Base-by-base conservation (phyloP, 192 early-diverging fungal genomes). In the Powellomyces hirtus region DNA sequence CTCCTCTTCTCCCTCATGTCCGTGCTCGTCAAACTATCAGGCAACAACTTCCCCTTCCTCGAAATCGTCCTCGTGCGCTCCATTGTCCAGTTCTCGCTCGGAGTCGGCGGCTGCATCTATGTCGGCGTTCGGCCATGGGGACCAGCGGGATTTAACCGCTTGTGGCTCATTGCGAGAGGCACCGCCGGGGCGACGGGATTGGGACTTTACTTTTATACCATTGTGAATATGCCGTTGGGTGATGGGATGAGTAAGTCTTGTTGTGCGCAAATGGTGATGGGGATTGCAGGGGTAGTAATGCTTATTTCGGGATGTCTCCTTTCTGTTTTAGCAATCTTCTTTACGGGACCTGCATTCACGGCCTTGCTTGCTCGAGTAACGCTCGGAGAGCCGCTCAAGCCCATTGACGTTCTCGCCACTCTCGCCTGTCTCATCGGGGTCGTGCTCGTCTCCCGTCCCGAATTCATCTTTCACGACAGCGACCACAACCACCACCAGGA, bases 41-140 rank as follows among this genome's bases (percentile, higher is more conserved):
- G 84, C 8, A 46, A 77, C 8, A 52, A 55, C 1, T 83, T 91
- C 38, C 88, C 88, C 1, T 83, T 86, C 0, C 81, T 89, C 2
- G 80, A 91, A 70, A 86, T 92, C 14, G 89, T 93, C 7, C 81
- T 93, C 62, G 79, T 84, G 18, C 84, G 90, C 40, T 89, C 88
- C 24, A 60, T 92, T 14, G 64, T 91, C 31, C 91, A 93, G 68
- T 74, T 84, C 0, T 2, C 74, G 4, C 71, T 88, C 16, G 87
- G 88, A 11, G 70, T 89, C 3, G 34, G 83, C 2, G 80, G 77
- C 5, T 91, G 89, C 55, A 49, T 64, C 8, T 78, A 62, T 40
- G 68, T 85, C 8, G 64, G 75, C 0, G 65, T 87, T 36, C 80
- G 74, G 35, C 88, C 89, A 0, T 64, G 84, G 22, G 91, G 90